These are phyloP conservation scores for Starmerella stellata DNA, from an alignment of 805 yeast species.

Conservation along the genomic window DNA sequence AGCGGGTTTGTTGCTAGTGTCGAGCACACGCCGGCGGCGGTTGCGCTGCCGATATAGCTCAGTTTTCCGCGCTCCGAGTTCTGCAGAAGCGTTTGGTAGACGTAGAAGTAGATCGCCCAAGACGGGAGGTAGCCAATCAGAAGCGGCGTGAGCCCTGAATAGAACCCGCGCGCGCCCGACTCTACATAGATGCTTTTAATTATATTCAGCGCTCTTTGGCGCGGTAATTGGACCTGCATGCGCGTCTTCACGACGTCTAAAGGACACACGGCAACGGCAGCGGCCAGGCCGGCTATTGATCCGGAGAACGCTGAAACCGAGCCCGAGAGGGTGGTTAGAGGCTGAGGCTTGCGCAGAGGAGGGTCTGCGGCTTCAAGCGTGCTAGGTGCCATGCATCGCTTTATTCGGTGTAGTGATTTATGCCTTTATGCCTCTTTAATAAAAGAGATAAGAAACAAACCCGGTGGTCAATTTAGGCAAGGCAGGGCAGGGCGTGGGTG, in stretches of 20 bases:
- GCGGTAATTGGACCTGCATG: conserved; percentile 73
- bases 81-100: conserved; percentile 40
- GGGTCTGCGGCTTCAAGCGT: not conserved
- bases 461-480: too few relatives aligned
- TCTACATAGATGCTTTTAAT: conserved; percentile 46
- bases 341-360: not conserved
- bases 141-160: conserved; percentile 84
- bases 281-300: conserved; percentile 78
- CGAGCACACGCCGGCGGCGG: conserved; percentile 75
- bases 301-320: conserved; percentile 61
- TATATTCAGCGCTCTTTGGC: conserved; percentile 30
- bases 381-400: not conserved
- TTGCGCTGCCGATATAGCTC: conserved; percentile 37
- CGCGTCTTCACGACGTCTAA: conserved; percentile 89
- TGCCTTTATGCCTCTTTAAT: too few relatives aligned
- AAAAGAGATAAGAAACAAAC: too few relatives aligned
- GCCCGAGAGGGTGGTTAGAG: too few relatives aligned
- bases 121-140: conserved; percentile 89
- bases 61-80: not conserved
- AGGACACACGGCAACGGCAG: conserved; percentile 87
- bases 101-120: conserved; percentile 89
- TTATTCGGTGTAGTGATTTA: too few relatives aligned
- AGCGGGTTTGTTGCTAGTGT: conserved; percentile 71
- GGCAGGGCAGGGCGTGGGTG: too few relatives aligned
- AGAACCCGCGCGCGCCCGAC: conserved; percentile 70